A percentile compares a stretch with the other conserved stretches of the same genome.
Evolutionary conservation across 768 basidiomycete genomes (phyloP).

Genomic region (Podaxis sp.): DNA sequence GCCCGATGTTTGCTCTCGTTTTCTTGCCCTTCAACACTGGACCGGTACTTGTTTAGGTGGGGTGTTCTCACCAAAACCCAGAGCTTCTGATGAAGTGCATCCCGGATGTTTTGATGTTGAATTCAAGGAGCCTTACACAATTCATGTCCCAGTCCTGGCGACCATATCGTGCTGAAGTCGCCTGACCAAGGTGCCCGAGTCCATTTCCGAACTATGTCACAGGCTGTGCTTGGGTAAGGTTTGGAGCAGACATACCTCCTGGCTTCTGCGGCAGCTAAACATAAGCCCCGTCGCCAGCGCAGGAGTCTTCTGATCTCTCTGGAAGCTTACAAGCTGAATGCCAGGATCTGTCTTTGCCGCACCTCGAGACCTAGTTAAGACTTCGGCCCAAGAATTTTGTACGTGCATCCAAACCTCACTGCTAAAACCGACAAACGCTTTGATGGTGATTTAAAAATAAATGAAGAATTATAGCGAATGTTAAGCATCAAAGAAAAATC

Average conservation of each 20-base stretch:
- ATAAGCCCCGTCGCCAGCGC: not conserved
- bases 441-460: too few relatives aligned
- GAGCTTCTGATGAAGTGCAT: not conserved
- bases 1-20: not conserved
- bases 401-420: too few relatives aligned
- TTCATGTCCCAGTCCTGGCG: not conserved
- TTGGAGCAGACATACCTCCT: not conserved
- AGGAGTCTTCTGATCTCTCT: not conserved
- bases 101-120: not conserved
- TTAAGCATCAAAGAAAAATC: too few relatives aligned
- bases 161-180: not conserved
- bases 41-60: not conserved
- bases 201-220: not conserved
- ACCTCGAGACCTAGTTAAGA: too few relatives aligned
- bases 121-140: not conserved
- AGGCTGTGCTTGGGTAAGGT: not conserved
- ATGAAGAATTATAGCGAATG: too few relatives aligned
- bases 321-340: not conserved
- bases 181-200: not conserved
- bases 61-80: not conserved
- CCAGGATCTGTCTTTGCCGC: not conserved
- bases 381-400: too few relatives aligned
- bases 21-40: not conserved
- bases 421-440: too few relatives aligned
- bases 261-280: not conserved